Percentiles rank a stretch among this genome's conserved stretches.
phyloP scores from a whole-genome alignment of 371 early-diverging fungal genomes.

The Smittium mucronatum region DNA sequence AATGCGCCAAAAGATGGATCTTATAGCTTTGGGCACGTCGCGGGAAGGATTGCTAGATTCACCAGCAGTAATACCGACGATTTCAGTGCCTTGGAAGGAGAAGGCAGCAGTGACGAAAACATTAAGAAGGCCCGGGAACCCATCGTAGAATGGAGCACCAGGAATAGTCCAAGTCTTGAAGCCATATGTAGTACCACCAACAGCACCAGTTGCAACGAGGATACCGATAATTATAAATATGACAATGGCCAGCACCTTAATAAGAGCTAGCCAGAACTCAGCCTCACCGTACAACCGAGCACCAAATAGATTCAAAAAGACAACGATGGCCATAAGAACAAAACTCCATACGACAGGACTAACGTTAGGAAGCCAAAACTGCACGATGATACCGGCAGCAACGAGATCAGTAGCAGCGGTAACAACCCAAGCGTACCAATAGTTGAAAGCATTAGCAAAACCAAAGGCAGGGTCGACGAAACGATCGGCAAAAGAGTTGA shows the following conservation, averaged over 20 bases:
- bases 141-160: conserved; percentile 60
- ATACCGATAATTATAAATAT: conserved; percentile 63
- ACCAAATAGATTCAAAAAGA: conserved; percentile 48
- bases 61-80: conserved; percentile 59
- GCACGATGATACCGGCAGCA: conserved; percentile 62
- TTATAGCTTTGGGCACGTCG: conserved; percentile 57
- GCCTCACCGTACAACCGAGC: conserved; percentile 59
- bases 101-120: conserved; percentile 71
- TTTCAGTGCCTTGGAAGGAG: conserved; percentile 75
- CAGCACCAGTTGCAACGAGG: conserved; percentile 48
- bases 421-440: conserved; percentile 77
- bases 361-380: conserved; percentile 60
- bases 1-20: conserved; percentile 61
- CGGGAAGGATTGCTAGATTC: conserved; percentile 56
- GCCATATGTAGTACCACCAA: conserved; percentile 45
- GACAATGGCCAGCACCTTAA: conserved; percentile 50
- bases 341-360: conserved; percentile 45
- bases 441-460: conserved; percentile 65
- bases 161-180: conserved; percentile 56
- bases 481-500: conserved; percentile 67
- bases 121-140: conserved; percentile 48
- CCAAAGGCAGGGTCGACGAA: conserved; percentile 73
- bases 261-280: conserved; percentile 58
- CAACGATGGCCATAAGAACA: conserved; percentile 43
- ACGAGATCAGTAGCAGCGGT: conserved; percentile 68